Evolutionary conservation across 305 asterid species (phyloP), one percentile per base, ranked within the genome.

Genomic region (Fraxinus floribunda): DNA sequence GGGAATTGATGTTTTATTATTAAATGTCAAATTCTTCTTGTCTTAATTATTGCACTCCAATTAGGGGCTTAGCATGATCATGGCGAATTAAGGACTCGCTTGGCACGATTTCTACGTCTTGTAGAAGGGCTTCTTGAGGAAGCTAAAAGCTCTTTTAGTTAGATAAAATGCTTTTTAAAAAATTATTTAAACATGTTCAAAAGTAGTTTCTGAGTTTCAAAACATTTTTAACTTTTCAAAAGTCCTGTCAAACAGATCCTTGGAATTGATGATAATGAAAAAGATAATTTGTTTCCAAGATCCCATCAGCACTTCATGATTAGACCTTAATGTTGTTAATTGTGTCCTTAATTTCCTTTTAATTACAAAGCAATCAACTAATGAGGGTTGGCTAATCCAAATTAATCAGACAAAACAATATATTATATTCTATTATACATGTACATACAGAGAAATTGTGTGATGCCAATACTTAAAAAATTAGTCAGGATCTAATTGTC

Each of bases 281-380:
- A 39, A 41, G 22, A 16, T 2, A 7, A 74, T 60, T 44, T 79
- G 89, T 85, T 85, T 83, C 91, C 87, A 85, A 85, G 88, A 88
- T 86, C 86, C 89, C 89, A 85, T 81, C 91, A 86, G 49, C 80
- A 8, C 20, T 57, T 75, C 39, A 80, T 32, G 36, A 22, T 22
- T 66, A 83, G 60, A 46, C 70, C 38, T 78, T 79, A 75, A 57
- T 74, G 5, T 82, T 77, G 7, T 71, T 79, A 76, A 83, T 81
- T 83, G 55, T n/a, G 73, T 41, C 71, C 6, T 26, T 7, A 55
- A 57, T 16, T 74, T 82, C 78, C 76, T 60, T 73, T 78, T 70
- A 79, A 26, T 44, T 35, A 77, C 22, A 76, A 62, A 30, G 84
- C 86, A 83, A 82, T 80, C 85, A 84, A 71, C 77, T 84, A 39